Base-by-base conservation (phyloP, 108 stramenopile species). In the Pseudonitzschia delicatissima region DNA sequence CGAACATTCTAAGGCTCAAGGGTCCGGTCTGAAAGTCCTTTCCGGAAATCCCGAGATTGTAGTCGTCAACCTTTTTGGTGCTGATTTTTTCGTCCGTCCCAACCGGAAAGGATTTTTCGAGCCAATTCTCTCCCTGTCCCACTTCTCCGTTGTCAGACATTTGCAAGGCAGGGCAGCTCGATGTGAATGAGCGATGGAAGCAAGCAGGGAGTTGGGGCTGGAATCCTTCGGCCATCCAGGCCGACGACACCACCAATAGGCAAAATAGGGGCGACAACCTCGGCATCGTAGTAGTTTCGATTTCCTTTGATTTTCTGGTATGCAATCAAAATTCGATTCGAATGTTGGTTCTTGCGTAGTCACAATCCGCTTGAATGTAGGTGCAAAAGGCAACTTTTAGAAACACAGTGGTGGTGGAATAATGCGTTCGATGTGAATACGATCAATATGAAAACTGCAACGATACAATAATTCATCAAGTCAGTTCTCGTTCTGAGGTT, bases 31-130 rank as follows among this genome's bases (percentile, higher is more conserved):
- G 82, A 63, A 87, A 93, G 27, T 66, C 52, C 37, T 73, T 44
- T 29, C 92, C 92, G 27, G 67, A 72, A 21, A 93, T 81, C 9
- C 88, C 88, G 9, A 93, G 47, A 67, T 88, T 77, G 63, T 84
- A 87, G 35, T 86, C 79, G 4, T 74, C 77, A 3, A 82, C 77
- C n/a, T 47, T 66, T 40, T 74, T 75, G 11, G 77, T 48, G 20
- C 77, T 78, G 60, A 77, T 72, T 27, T 67, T 55, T 12, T 53
- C 69, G 13, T 49, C 77, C 4, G 61, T 68, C 29, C 69, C 82
- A 12, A 76, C 71, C 13, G 84, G 80, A 66, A 79, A 85, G 2
- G 78, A 73, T 40, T 68, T 71, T 72, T 85, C 84, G 32, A 85
- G 77, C 84, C 84, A 85, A 48, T 85, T 85, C 4, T 53, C 39